A percentile compares a stretch with the other conserved stretches of the same genome.
Evolutionary conservation across 192 early-diverging fungal genomes (phyloP).

Genomic region (Entomortierella chlamydospora): DNA sequence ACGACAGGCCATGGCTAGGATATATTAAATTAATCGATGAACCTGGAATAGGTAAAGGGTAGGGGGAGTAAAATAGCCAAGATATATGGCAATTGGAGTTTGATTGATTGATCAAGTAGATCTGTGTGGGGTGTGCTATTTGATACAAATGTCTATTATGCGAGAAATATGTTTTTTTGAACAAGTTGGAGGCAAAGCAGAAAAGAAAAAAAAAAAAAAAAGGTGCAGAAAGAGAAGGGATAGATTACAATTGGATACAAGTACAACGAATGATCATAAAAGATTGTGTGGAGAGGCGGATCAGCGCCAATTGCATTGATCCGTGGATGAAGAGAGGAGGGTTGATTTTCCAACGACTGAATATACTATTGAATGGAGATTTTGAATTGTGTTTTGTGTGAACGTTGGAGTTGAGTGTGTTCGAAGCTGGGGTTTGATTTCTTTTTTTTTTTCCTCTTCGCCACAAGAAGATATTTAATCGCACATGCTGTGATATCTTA

Average conservation of each 20-base stretch:
- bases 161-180: too few species aligned
- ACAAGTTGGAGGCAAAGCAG: background rate
- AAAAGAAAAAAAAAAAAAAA: background rate
- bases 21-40: background rate
- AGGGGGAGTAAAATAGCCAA: too few species aligned
- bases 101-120: too few species aligned
- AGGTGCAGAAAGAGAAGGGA: background rate
- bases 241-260: constrained; percentile 3
- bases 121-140: too few species aligned
- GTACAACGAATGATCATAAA: constrained; percentile 5
- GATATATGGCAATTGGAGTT: background rate
- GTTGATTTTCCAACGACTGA: background rate
- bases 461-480: too few species aligned
- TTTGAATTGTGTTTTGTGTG: too few species aligned
- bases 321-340: background rate
- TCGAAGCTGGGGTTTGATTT: constrained; percentile 14
- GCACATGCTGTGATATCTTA: too few species aligned
- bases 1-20: constrained; percentile 64
- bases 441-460: too few species aligned
- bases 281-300: too few species aligned
- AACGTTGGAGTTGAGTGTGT: background rate
- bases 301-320: background rate
- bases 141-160: too few species aligned
- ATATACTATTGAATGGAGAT: too few species aligned
- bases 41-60: background rate